Evolutionary conservation across 169 alveolate genomes (phyloP), one percentile per base, ranked within the genome.

Genomic region (Plasmodium gaboni): DNA sequence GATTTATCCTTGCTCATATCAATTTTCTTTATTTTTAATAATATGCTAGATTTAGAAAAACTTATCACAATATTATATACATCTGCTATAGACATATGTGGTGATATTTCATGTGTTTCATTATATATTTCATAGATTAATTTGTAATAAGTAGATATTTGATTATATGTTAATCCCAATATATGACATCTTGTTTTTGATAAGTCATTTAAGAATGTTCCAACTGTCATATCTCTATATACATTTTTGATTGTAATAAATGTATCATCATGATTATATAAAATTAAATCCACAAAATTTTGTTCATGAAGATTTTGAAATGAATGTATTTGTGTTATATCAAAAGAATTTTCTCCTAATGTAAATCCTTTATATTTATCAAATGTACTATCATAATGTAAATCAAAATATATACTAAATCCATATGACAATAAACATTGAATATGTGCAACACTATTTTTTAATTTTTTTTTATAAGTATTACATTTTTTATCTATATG

Each of bases 401-500:
- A 48, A 71, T 86, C 92, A 57, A 86, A 86, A 51, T 70, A 86
- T 70, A 71, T 71, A 53, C 51, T 70, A 70, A 86, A 44, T 46
- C 92, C 92, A 46, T 46, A 65, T 2, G 92, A 69, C 61, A 71
- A 71, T 28, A 86, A 71, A 42, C 92, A 86, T 51, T 86, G 92
- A 70, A 86, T 86, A 61, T 86, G 92, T 46, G 92, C 78, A 51
- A 86, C 53, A 53, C 61, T 86, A 71, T 86, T 86, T 51, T 53
- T 69, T 46, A 86, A 55, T 3, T 38, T 46, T 71, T 86, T 86
- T 65, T 57, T 57, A 71, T 70, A 86, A 26, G 60, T 86, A 22
- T 38, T 42, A 70, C 92, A 73, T 24, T 60, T 71, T 32, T 70
- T 86, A 71, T 86, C 92, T 13, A 86, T 61, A 64, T 86, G 92